Conservation (phyloP, 78 protist species). For the Dictyostelium firmibasis region DNA sequence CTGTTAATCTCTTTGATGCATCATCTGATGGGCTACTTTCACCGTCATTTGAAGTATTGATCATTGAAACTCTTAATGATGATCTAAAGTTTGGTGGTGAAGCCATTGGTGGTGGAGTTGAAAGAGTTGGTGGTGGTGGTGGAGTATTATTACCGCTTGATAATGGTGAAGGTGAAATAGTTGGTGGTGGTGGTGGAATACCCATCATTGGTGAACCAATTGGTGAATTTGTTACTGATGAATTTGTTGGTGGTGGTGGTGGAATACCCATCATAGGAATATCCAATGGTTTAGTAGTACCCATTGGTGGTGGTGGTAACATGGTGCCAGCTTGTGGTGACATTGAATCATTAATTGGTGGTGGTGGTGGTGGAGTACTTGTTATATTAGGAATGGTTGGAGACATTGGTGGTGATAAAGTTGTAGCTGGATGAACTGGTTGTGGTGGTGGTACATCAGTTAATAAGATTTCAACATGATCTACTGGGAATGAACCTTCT, state of each 20-base stretch:
- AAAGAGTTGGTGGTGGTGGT: background rate
- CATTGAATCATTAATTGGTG: background rate
- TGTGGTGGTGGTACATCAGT: conserved; percentile 23
- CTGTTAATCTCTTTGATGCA: conserved; percentile 23
- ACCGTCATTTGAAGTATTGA: background rate
- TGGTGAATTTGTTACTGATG: background rate
- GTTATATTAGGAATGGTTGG: background rate
- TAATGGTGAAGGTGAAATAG: conserved; percentile 13
- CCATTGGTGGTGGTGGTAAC: background rate
- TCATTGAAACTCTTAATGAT: background rate
- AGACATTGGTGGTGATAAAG: conserved; percentile 15
- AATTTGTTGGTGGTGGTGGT: conserved; percentile 33
- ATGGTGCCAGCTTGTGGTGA: background rate
- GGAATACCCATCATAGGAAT: conserved; percentile 17
- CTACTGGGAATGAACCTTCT: conserved; percentile 82
- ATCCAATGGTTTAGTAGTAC: background rate
- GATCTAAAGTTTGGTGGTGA: conserved; percentile 26
- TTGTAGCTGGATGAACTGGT: conserved; percentile 2
- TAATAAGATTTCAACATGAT: conserved; percentile 63
- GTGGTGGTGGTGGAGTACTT: conserved; percentile 15
- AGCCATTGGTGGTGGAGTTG: conserved; percentile 31
- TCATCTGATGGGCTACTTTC: background rate
- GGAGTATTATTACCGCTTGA: background rate
- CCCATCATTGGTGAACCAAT: conserved; percentile 20
- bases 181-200: conserved; percentile 60